Percentiles rank a stretch among this genome's conserved stretches.
These are phyloP conservation scores for Aspergillus fischeri DNA, from an alignment of 2,329 filamentous ascomycete species.

Conservation along the genomic window DNA sequence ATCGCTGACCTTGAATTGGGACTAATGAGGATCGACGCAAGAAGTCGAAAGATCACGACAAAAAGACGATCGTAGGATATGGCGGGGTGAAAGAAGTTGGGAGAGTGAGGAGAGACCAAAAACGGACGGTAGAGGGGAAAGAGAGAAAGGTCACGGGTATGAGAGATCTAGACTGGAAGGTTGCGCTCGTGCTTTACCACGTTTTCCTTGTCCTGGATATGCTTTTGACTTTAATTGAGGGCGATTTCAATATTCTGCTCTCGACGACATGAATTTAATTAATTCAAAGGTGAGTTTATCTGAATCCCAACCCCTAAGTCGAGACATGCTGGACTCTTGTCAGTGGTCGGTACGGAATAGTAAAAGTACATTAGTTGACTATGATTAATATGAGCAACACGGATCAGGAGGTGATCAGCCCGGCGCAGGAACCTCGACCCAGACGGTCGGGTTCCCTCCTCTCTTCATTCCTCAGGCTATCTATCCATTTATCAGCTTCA, in stretches of 20 bases:
- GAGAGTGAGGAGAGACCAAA: not conserved
- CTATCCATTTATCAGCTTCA: too few relatives aligned
- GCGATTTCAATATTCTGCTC: not conserved
- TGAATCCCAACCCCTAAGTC: not conserved
- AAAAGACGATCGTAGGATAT: not conserved
- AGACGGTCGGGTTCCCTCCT: constrained; percentile 22
- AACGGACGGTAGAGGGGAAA: not conserved
- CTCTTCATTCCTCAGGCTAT: not conserved
- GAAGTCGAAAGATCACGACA: not conserved
- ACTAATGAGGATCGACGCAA: not conserved
- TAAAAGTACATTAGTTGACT: not conserved
- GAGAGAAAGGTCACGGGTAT: not conserved
- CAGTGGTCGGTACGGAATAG: not conserved
- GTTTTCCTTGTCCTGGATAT: not conserved
- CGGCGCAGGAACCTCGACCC: constrained; percentile 29
- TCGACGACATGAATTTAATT: not conserved
- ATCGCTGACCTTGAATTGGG: not conserved
- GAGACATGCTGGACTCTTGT: not conserved
- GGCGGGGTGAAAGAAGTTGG: not conserved
- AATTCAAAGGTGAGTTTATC: not conserved
- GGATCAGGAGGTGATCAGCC: constrained; percentile 20
- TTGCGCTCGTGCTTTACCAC: not conserved
- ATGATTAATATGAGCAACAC: constrained; percentile 4
- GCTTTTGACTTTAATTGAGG: not conserved
- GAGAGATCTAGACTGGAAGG: not conserved